These are phyloP conservation scores for Cutaneotrichosporon arboriforme DNA, from an alignment of 1,284 basidiomycete genomes.

Conservation along the genomic window DNA sequence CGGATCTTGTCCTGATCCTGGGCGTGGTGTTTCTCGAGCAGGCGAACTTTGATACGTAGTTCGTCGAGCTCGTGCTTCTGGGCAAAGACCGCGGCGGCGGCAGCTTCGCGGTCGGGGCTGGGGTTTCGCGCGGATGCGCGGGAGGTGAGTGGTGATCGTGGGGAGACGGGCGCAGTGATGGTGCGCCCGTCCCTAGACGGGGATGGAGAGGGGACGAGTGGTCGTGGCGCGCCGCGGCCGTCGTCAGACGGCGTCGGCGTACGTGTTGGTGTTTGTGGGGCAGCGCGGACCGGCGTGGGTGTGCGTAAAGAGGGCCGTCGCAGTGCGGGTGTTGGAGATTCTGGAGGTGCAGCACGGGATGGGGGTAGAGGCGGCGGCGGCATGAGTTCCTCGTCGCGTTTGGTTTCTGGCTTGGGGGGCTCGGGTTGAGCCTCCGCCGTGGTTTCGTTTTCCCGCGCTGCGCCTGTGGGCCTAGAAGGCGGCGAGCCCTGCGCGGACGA, in stretches of 20 bases:
- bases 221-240: not conserved
- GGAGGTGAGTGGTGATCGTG: not conserved
- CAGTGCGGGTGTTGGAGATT: not conserved
- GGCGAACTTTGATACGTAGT: conserved; percentile 71
- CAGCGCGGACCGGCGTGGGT: too few relatives aligned
- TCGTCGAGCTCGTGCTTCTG: conserved; percentile 60
- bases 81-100: conserved; percentile 20
- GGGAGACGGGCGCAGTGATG: not conserved
- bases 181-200: not conserved
- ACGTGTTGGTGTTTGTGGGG: too few relatives aligned
- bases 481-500: too few relatives aligned
- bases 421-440: too few relatives aligned
- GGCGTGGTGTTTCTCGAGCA: conserved; percentile 76
- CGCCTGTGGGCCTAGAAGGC: too few relatives aligned
- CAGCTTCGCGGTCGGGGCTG: conserved; percentile 18
- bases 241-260: too few relatives aligned
- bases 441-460: too few relatives aligned
- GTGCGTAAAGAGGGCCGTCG: too few relatives aligned
- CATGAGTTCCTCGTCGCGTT: not conserved
- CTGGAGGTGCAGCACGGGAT: not conserved
- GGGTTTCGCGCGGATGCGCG: not conserved
- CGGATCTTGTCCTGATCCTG: conserved; percentile 80
- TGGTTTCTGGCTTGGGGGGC: too few relatives aligned
- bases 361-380: not conserved
- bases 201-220: not conserved